Base-by-base conservation (phyloP, 768 basidiomycete genomes). In the Suillus bovinus region DNA sequence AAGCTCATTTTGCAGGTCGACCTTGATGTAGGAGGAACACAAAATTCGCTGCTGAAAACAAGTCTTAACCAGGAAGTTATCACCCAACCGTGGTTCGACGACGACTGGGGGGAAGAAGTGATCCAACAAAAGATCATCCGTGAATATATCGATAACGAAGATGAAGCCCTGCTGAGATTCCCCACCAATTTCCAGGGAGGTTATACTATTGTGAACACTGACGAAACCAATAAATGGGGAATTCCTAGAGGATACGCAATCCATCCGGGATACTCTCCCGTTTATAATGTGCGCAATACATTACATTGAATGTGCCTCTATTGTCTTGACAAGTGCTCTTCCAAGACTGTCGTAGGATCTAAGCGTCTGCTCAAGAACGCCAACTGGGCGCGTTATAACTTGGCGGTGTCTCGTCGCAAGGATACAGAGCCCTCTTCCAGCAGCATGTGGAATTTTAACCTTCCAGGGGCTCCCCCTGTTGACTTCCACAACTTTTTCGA, bases 401-500 rank as follows among this genome's bases (percentile, higher is more conserved):
- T 87, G 5, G 84, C 84, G 2, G 81, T 88, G 14, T 82, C 85
- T n/a, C 74, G 71, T 58, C 78, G 82, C 44, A 86, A 89, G 71
- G 88, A 89, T 22, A 81, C 79, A 0, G 88, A 89, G 71, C 86
- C 83, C 5, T 75, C 77, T 1, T 84, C 82, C 16, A 85, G 82
- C 62, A 78, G 77, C 49, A 81, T 81, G 74, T 89, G 87, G 86
- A 88, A 87, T 69, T 76, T 84, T 62, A 82, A 89, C 68, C 72
- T 88, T 10, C 86, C 87, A 3, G 86, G 83, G 1, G 68, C 68
- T 7, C 85, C 85, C 2, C 73, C 80, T 17, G 82, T 87, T 55
- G 77, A 86, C 68, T 87, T 86, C 70, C 81, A 85, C 73, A 78
- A 80, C 41, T 87, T 86, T 73, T 88, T 87, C 71, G 79, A 88